Evolutionary conservation across 1,284 basidiomycete species (phyloP).

Genomic region (Leccinum glutinopallens): DNA sequence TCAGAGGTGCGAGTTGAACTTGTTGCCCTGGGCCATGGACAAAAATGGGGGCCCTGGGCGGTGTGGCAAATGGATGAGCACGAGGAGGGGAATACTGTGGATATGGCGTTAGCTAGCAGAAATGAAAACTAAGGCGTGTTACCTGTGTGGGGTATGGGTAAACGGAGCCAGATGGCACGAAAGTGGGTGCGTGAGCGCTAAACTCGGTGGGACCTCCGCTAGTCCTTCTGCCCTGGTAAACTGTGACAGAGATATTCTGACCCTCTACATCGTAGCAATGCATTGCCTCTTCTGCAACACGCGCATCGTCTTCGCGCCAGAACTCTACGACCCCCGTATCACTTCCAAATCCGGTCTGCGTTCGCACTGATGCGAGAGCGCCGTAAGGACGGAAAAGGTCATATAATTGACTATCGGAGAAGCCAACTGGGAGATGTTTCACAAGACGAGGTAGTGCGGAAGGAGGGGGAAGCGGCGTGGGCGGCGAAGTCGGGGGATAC

Average conservation of each 20-base stretch:
- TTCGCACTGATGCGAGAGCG: conserved; percentile 68
- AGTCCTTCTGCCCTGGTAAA: conserved; percentile 67
- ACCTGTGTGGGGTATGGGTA: conserved; percentile 57
- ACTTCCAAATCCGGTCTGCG: conserved; percentile 69
- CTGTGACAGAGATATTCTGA: conserved; percentile 76
- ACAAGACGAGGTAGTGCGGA: conserved; percentile 74
- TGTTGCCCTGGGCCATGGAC: conserved; percentile 89
- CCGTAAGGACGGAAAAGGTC: conserved; percentile 75
- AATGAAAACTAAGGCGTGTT: conserved; percentile 23
- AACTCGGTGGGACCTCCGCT: conserved; percentile 61
- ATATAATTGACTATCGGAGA: conserved; percentile 74
- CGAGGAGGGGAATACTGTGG: conserved; percentile 65
- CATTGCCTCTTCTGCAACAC: conserved; percentile 73
- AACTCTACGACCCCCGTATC: conserved; percentile 82
- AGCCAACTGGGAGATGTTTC: conserved; percentile 71
- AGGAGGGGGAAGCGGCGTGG: conserved; percentile 70
- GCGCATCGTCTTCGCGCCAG: conserved; percentile 87
- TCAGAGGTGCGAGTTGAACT: conserved; percentile 76
- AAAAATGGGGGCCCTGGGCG: conserved; percentile 48
- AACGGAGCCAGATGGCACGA: conserved; percentile 67
- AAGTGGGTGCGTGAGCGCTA: conserved; percentile 69
- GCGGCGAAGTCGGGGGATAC: conserved; percentile 70
- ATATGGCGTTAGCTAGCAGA: conserved; percentile 12
- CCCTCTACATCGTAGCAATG: conserved; percentile 81
- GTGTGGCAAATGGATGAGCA: conserved; percentile 40